phyloP scores from a whole-genome alignment of 305 asterid species.

The Rubia peregrina region DNA sequence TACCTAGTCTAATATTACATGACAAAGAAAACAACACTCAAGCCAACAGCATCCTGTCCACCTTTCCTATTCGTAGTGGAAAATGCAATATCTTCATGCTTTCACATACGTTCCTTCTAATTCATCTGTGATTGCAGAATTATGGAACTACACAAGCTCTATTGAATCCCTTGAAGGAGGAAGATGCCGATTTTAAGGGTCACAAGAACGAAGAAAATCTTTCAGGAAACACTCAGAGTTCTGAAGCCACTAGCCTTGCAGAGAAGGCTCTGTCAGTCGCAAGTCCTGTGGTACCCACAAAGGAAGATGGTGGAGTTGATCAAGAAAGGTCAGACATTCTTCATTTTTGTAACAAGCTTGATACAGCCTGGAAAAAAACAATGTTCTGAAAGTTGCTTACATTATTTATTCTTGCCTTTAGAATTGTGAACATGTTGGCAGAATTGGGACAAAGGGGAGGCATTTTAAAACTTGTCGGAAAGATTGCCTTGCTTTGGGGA shows the following conservation, averaged over 20 bases:
- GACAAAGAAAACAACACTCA: neutral
- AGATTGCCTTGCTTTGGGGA: slow-evolving; percentile 93
- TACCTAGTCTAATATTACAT: neutral
- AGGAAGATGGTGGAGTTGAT: slow-evolving; percentile 85
- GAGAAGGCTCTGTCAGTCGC: slow-evolving; percentile 98
- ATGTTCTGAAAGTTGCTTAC: slow-evolving; percentile 23
- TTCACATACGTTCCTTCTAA: slow-evolving; percentile 12
- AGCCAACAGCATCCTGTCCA: neutral
- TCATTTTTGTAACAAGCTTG: slow-evolving; percentile 8
- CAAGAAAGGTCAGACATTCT: slow-evolving; percentile 62
- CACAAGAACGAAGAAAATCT: slow-evolving; percentile 31
- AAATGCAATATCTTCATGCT: neutral
- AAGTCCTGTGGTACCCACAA: slow-evolving; percentile 85
- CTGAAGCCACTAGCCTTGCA: slow-evolving; percentile 69
- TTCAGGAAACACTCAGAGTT: slow-evolving; percentile 39
- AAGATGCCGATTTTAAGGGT: slow-evolving; percentile 26
- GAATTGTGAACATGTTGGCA: slow-evolving; percentile 80
- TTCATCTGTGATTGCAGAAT: slow-evolving; percentile 41
- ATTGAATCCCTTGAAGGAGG: slow-evolving; percentile 33
- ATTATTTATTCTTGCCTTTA: slow-evolving; percentile 28
- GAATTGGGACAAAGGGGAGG: slow-evolving; percentile 96
- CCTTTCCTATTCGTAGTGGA: neutral
- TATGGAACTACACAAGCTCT: slow-evolving; percentile 30
- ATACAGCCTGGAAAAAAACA: neutral
- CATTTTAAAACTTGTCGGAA: slow-evolving; percentile 61